Percentiles rank a stretch among this genome's conserved stretches.
phyloP scores from a whole-genome alignment of 331 rosid genomes.

The Quercus lobata region DNA sequence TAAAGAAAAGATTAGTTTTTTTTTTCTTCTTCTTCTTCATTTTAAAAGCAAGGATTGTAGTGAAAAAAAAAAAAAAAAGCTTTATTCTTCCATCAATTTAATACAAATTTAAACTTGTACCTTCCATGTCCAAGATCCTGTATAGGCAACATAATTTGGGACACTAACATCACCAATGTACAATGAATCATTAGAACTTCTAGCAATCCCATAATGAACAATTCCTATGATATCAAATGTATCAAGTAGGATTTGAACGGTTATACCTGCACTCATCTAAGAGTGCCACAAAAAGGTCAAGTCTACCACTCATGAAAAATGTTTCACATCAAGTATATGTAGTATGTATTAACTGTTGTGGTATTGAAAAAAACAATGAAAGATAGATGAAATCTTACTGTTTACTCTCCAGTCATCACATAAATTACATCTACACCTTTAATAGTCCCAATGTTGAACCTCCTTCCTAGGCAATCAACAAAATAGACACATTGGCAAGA shows the following conservation, averaged over 20 bases:
- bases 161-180: constrained; percentile 1
- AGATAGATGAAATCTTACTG: background rate
- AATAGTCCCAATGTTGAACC: constrained; percentile 22
- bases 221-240: constrained; percentile 11
- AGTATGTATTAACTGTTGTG: background rate
- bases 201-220: constrained; percentile 17
- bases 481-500: background rate
- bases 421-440: constrained; percentile 9
- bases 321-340: background rate
- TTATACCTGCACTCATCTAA: constrained; percentile 10
- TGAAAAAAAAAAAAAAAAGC: too few relatives aligned
- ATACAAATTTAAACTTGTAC: constrained; percentile 1
- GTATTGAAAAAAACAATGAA: background rate
- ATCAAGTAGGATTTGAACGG: constrained; percentile 17
- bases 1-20: background rate
- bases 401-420: constrained; percentile 13
- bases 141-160: background rate
- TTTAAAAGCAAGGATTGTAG: background rate
- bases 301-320: background rate
- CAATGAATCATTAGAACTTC: constrained; percentile 12
- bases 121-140: constrained; percentile 16
- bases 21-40: background rate
- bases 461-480: constrained; percentile 4
- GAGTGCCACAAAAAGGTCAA: background rate
- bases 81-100: background rate